A percentile compares a stretch with the other conserved stretches of the same genome.
Conservation (phyloP, 2,329 filamentous ascomycete species). For the Mariannaea elegans region DNA sequence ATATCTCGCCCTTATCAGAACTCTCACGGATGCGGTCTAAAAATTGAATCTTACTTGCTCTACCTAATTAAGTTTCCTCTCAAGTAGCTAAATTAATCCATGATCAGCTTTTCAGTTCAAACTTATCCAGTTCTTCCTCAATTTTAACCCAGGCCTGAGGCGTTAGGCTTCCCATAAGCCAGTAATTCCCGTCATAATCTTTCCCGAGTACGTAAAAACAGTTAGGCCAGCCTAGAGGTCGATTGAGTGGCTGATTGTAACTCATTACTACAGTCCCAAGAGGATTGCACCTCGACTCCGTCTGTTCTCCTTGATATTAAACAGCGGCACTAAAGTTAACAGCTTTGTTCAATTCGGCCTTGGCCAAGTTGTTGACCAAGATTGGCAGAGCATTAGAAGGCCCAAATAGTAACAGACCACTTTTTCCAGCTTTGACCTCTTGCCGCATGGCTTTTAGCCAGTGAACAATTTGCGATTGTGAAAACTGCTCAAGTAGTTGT, state of each 20-base stretch:
- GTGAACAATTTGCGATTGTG: constrained; percentile 41
- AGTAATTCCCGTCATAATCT: constrained; percentile 13
- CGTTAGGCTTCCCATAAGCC: constrained; percentile 8
- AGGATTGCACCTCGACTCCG: background rate
- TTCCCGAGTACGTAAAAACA: constrained; percentile 15
- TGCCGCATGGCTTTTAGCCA: constrained; percentile 34
- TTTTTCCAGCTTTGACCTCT: constrained; percentile 13
- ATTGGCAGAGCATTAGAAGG: constrained; percentile 45
- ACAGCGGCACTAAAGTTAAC: constrained; percentile 17
- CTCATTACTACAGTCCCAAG: constrained; percentile 12
- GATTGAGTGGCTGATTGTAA: constrained; percentile 4
- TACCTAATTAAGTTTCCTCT: too few relatives aligned
- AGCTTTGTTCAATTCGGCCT: constrained; percentile 2
- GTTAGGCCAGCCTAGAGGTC: background rate
- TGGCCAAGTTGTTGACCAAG: constrained; percentile 39
- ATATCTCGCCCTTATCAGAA: too few relatives aligned
- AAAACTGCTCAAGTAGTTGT: constrained; percentile 46
- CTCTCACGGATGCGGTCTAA: too few relatives aligned
- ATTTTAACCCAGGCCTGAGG: constrained; percentile 12
- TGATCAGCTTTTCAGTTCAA: too few relatives aligned
- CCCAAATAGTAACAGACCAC: constrained; percentile 43
- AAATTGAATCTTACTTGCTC: too few relatives aligned
- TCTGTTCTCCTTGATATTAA: background rate
- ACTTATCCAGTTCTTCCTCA: constrained; percentile 1
- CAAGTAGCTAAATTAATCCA: too few relatives aligned